A percentile compares a stretch with the other conserved stretches of the same genome.
Evolutionary conservation across 2,329 filamentous ascomycete genomes (phyloP).

Genomic region (Triangularia verruculosa): DNA sequence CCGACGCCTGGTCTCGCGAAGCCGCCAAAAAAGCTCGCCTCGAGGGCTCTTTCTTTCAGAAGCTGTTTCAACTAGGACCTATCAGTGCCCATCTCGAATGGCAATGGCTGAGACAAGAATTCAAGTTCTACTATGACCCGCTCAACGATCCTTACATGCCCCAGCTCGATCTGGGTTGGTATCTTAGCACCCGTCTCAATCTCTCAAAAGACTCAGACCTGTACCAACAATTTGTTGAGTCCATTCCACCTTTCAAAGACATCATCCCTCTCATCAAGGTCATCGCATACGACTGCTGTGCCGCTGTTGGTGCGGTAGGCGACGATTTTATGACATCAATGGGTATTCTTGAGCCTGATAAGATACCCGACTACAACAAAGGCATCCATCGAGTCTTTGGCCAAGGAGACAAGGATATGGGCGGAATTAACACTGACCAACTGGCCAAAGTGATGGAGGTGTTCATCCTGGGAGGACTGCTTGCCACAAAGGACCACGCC

Average conservation of each 20-base stretch:
- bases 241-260: not conserved
- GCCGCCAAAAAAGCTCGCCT: slow-evolving; percentile 13
- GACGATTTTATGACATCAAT: slow-evolving; percentile 20
- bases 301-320: slow-evolving; percentile 20
- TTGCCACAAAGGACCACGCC: not conserved
- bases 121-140: slow-evolving; percentile 24
- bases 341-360: slow-evolving; percentile 7
- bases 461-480: slow-evolving; percentile 5
- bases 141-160: slow-evolving; percentile 15
- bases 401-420: not conserved
- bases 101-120: slow-evolving; percentile 19
- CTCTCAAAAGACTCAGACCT: not conserved
- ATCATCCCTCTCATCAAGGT: slow-evolving; percentile 9
- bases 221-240: not conserved
- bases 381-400: slow-evolving; percentile 12
- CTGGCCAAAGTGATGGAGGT: not conserved
- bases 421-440: slow-evolving; percentile 1
- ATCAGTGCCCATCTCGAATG: slow-evolving; percentile 21
- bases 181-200: slow-evolving; percentile 15
- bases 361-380: slow-evolving; percentile 12
- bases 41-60: slow-evolving; percentile 8
- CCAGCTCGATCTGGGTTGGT: slow-evolving; percentile 13
- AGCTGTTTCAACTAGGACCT: slow-evolving; percentile 7
- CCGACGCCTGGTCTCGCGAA: slow-evolving; percentile 19
- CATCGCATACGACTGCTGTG: slow-evolving; percentile 22